Base-by-base conservation (phyloP, 768 basidiomycete genomes). In the Clavaria fumosa region DNA sequence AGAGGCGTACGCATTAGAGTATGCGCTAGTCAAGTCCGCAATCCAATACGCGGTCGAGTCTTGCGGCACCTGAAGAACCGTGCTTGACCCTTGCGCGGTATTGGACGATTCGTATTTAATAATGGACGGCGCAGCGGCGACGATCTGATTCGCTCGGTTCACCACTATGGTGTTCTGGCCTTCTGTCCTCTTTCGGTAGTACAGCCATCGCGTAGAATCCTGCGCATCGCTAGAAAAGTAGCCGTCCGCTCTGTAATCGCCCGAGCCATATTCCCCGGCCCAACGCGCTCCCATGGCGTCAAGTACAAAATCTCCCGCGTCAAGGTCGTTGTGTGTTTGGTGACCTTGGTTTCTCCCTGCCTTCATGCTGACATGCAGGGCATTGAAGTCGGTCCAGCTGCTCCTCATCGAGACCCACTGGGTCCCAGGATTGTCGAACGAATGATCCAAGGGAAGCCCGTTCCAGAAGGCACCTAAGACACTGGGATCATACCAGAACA, bases 171-270 rank as follows among this genome's bases (percentile, higher is more conserved):
- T 90, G 64, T 97, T 99, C 63, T 99, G 95, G 2, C 95, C 95
- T 58, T 93, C 88, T 3, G 93, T 95, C 60, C 78, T 75, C 67
- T 91, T 97, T 53, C 91, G 72, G 67, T 95, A 99, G 62, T 95
- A 97, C 44, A 70, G 49, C 91, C 90, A 97, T 38, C 93, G 69
- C 17, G 61, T 53, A 33, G 75, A 68, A 42, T 64, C 59, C 54
- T 93, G 88, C 0, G 56, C 52, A 45, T 85, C 86, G 40, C 54
- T 72, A 21, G 55, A 61, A 65, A 99, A 99, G 63, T 97, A 97
- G 24, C 67, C 65, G 2, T 57, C 51, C 2, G 86, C 63, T 24
- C 40, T 43, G 54, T 99, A 99, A 53, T 99, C 72, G 3, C 69
- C 89, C 4, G 79, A 84, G 4, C 95, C 93, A 32, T 89, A 72